Base-by-base conservation (phyloP, 768 basidiomycete species). In the Termitomyces titanicus region DNA sequence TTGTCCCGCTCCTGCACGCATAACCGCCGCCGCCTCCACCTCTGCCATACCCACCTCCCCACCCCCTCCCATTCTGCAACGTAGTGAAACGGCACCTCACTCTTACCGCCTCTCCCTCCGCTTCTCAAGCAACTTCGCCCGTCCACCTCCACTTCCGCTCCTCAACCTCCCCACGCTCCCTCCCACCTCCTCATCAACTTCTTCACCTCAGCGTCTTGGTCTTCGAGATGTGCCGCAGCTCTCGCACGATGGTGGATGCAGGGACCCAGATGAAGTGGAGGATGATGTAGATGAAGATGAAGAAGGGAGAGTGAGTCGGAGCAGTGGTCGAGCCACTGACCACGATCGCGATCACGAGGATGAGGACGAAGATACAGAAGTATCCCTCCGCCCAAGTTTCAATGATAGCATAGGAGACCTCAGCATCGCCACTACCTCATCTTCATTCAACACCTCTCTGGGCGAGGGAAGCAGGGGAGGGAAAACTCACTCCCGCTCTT, bases 171-270 rank as follows among this genome's bases (percentile, higher is more conserved):
- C 85, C 4, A 71, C 72, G 18, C 67, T 83, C 12, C 76, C 77
- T 7, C 62, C 69, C 7, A 64, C 70, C 7, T 47, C 52, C 0
- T 61, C 63, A 0, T 12, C 18, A 9, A 27, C 37, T 25, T 24
- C 45, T 37, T 35, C 59, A 11, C 24, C 51, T 1, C 31, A 29
- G 62, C 64, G 12, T n/a, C 25, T 39, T 39, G 73, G 78, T 12
- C 66, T 84, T 58, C 71, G 74, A 44, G 80, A 72, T 55, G 80
- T 85, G 71, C 86, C 86, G 31, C 82, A 79, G 25, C 64, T 85
- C 46, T 73, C 75, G 17, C 71, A 64, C 20, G 37, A 50, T 46
- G 57, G 53, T 35, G 33, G 25, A 10, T 31, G 34, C 25, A 38
- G n/a, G n/a, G 34, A 53, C 3, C 43, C 27, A 7, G 52, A 53